Evolutionary conservation across 225 moss, liverwort and hornwort species (phyloP), one percentile per base, ranked within the genome.

Genomic region (Rhytidiadelphus loreus): DNA sequence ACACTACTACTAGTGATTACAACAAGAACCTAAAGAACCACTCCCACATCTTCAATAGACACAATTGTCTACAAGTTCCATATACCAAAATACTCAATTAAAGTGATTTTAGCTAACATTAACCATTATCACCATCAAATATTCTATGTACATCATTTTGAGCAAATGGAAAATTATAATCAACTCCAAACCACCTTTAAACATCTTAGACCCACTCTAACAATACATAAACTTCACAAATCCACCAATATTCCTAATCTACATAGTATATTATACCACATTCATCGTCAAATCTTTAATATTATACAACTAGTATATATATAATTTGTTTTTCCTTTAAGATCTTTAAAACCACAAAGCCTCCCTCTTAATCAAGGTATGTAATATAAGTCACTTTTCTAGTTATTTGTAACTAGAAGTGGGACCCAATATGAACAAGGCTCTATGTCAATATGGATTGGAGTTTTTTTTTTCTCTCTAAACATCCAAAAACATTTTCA

Each of bases 71-170:
- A 4, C 2, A 0, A 70, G 13, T 25, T 70, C 4, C 4, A 69
- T 39, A 24, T 12, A 68, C 5, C 22, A 6, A 1, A 68, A n/a
- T 20, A 68, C 1, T n/a, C 12, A 16, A 64, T 64, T 8, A 33
- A 17, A 64, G 64, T 6, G 20, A 21, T 21, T 19, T 37, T n/a
- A 66, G 66, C 6, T 66, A 66, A 21, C 23, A 39, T 69, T 15
- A 41, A 70, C 26, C 70, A 46, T 44, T 2, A 1, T 1, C 3
- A 1, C 3, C 6, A 30, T 46, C 6, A 29, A 73, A 46, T 73
- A 29, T 0, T 44, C 2, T 4, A 0, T 2, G 1, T 46, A 19
- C 48, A 50, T 48, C 20, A 3, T 48, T 50, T 0, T 48, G 0
- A 48, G 11, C 12, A 12, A 74, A 48, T 50, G 12, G 3, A 74